A percentile compares a stretch with the other conserved stretches of the same genome.
Conservation (phyloP, 805 yeast species). For the Peterozyma xylosa region DNA sequence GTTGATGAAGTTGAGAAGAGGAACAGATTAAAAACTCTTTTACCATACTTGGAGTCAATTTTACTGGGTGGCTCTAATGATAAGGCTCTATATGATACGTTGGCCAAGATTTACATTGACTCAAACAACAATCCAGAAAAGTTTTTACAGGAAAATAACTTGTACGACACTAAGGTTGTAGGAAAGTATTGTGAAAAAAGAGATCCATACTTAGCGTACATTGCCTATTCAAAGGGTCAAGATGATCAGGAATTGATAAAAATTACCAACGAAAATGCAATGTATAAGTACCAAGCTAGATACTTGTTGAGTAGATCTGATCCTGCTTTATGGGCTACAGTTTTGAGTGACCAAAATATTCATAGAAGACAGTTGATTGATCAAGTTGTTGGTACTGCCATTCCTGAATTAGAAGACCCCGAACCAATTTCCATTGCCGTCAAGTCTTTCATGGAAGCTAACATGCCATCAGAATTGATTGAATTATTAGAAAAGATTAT, state of each 20-base stretch:
- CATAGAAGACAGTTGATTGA: slow-evolving; percentile 91
- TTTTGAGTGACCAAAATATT: slow-evolving; percentile 64
- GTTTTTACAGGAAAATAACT: slow-evolving; percentile 84
- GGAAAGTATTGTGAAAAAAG: slow-evolving; percentile 99
- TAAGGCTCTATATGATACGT: slow-evolving; percentile 85
- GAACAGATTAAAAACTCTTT: slow-evolving; percentile 81
- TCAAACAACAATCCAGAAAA: slow-evolving; percentile 97
- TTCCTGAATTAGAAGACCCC: slow-evolving; percentile 88
- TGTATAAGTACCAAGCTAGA: slow-evolving; percentile 99
- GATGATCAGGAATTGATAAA: slow-evolving; percentile 84
- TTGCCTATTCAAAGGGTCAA: slow-evolving; percentile 92
- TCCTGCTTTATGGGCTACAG: slow-evolving; percentile 71
- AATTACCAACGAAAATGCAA: slow-evolving; percentile 93
- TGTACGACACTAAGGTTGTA: slow-evolving; percentile 88
- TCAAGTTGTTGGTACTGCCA: slow-evolving; percentile 92
- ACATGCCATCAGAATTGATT: slow-evolving; percentile 85
- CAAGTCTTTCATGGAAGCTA: slow-evolving; percentile 93
- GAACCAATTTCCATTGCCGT: slow-evolving; percentile 92
- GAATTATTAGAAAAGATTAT: slow-evolving; percentile 94
- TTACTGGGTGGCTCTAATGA: slow-evolving; percentile 80
- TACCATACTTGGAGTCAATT: slow-evolving; percentile 90
- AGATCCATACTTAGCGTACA: slow-evolving; percentile 96
- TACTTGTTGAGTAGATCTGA: slow-evolving; percentile 88
- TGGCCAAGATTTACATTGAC: slow-evolving; percentile 97
- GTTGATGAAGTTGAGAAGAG: slow-evolving; percentile 95